A percentile compares a stretch with the other conserved stretches of the same genome.
phyloP scores from a whole-genome alignment of 352 stramenopile species.

The Stramenopiles sp. region DNA sequence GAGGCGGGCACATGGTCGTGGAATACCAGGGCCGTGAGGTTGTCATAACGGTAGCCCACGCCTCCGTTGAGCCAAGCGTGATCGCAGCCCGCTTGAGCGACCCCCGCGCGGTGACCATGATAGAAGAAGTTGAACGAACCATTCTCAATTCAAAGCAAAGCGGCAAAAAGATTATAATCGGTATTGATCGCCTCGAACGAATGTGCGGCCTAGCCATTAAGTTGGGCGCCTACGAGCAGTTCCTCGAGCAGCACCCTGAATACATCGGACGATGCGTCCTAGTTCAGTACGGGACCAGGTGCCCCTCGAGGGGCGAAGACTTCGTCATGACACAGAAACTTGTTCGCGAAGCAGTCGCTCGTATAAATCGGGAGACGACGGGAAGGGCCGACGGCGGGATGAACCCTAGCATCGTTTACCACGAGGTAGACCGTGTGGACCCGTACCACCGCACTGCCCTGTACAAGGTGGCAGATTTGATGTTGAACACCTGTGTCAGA shows the following conservation, averaged over 20 bases:
- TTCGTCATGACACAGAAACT: not conserved
- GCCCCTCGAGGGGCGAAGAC: not conserved
- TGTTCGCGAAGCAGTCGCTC: not conserved
- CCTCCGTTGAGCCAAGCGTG: too few species aligned
- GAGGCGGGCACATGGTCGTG: too few species aligned
- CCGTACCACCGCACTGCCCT: conserved; percentile 44
- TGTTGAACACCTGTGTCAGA: conserved; percentile 49
- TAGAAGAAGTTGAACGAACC: too few species aligned
- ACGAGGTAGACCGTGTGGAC: not conserved
- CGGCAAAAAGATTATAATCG: conserved; percentile 3
- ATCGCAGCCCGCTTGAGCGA: too few species aligned
- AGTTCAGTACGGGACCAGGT: not conserved
- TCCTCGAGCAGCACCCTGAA: not conserved
- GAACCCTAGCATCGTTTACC: not conserved
- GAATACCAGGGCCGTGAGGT: too few species aligned
- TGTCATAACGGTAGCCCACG: too few species aligned
- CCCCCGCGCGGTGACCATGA: too few species aligned
- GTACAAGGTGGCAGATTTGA: conserved; percentile 44
- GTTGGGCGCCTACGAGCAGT: not conserved
- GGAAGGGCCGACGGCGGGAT: not conserved
- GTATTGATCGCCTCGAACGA: conserved; percentile 3
- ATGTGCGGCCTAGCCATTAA: not conserved
- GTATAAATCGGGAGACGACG: not conserved
- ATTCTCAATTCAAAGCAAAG: too few species aligned
- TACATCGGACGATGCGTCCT: not conserved